A percentile compares a stretch with the other conserved stretches of the same genome.
Conservation (phyloP, 2,329 filamentous ascomycete genomes). For the Diaporthe helianthi region DNA sequence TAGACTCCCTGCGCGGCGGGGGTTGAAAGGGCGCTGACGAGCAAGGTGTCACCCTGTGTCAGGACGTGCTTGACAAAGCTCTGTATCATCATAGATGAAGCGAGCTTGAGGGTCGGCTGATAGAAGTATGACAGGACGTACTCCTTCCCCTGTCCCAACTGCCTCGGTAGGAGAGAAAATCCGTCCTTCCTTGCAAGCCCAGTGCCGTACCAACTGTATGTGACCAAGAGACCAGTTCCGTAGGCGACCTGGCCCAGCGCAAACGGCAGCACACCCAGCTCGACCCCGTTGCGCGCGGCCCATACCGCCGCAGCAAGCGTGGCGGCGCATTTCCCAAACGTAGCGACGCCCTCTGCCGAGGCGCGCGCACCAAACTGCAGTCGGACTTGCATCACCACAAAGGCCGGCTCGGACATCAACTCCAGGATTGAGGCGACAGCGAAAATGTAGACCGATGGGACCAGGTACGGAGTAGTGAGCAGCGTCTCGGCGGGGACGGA, state of each 20-base stretch:
- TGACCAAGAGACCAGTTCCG: slow-evolving; percentile 68
- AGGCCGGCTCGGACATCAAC: slow-evolving; percentile 85
- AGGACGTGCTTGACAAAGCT: slow-evolving; percentile 90
- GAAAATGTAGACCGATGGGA: slow-evolving; percentile 60
- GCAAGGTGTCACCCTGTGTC: slow-evolving; percentile 91
- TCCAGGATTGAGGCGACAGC: slow-evolving; percentile 70
- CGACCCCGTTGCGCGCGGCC: slow-evolving; percentile 57
- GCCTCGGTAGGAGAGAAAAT: slow-evolving; percentile 73
- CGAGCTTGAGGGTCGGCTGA: slow-evolving; percentile 72
- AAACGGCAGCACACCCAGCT: slow-evolving; percentile 84
- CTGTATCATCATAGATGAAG: slow-evolving; percentile 85
- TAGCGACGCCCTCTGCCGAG: slow-evolving; percentile 81
- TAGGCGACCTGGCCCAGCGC: slow-evolving; percentile 86
- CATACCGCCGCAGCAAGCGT: slow-evolving; percentile 76
- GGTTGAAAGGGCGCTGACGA: slow-evolving; percentile 79
- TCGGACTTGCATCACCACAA: slow-evolving; percentile 84
- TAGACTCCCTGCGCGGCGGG: slow-evolving; percentile 88
- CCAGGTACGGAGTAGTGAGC: slow-evolving; percentile 69
- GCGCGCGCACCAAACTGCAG: slow-evolving; percentile 83
- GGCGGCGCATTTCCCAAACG: slow-evolving; percentile 75
- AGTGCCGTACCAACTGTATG: slow-evolving; percentile 72
- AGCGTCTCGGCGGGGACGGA: slow-evolving; percentile 54
- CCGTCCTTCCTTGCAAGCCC: slow-evolving; percentile 60
- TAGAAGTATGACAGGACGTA: slow-evolving; percentile 72
- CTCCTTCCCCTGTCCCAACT: slow-evolving; percentile 33